Percentiles rank a stretch among this genome's conserved stretches.
Evolutionary conservation across 495 filamentous ascomycete genomes (phyloP).

Genomic region (Xylaria curta): DNA sequence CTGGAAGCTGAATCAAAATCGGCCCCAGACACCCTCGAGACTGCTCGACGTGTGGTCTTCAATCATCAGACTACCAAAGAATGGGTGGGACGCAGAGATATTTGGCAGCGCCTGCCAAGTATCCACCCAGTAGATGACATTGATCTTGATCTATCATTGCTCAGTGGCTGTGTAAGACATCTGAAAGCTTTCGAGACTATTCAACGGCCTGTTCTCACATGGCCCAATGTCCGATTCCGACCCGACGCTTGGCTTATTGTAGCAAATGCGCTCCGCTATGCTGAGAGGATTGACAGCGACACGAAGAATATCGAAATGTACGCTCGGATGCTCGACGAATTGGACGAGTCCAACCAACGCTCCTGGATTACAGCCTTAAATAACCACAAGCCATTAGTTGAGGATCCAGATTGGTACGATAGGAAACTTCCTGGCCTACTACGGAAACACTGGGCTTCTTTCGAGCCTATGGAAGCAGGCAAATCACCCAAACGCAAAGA

Average conservation of each 20-base stretch:
- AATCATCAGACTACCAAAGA: slow-evolving; percentile 43
- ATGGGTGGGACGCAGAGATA: slow-evolving; percentile 36
- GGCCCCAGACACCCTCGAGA: slow-evolving; percentile 33
- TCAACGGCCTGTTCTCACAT: slow-evolving; percentile 35
- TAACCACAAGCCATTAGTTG: slow-evolving; percentile 40
- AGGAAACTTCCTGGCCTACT: slow-evolving; percentile 31
- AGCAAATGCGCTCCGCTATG: slow-evolving; percentile 39
- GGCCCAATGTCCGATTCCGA: slow-evolving; percentile 39
- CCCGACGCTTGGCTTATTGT: slow-evolving; percentile 42
- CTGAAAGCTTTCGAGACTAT: slow-evolving; percentile 35
- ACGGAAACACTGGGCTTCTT: slow-evolving; percentile 40
- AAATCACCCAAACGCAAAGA: slow-evolving; percentile 43
- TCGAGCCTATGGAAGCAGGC: slow-evolving; percentile 44
- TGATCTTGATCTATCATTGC: slow-evolving; percentile 37
- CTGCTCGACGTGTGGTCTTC: slow-evolving; percentile 41
- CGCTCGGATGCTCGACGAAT: slow-evolving; percentile 36
- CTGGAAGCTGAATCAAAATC: slow-evolving; percentile 35
- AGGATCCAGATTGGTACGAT: slow-evolving; percentile 43
- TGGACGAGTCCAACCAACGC: slow-evolving; percentile 37
- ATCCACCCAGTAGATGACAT: slow-evolving; percentile 28
- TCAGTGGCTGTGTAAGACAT: slow-evolving; percentile 41
- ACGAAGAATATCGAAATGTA: slow-evolving; percentile 33
- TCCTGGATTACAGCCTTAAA: slow-evolving; percentile 37
- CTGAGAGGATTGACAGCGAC: slow-evolving; percentile 36
- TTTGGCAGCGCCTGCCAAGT: slow-evolving; percentile 39